These are phyloP conservation scores for Sugiyamaella grinbergsii DNA, from an alignment of 1,139 yeast genomes.

Conservation along the genomic window DNA sequence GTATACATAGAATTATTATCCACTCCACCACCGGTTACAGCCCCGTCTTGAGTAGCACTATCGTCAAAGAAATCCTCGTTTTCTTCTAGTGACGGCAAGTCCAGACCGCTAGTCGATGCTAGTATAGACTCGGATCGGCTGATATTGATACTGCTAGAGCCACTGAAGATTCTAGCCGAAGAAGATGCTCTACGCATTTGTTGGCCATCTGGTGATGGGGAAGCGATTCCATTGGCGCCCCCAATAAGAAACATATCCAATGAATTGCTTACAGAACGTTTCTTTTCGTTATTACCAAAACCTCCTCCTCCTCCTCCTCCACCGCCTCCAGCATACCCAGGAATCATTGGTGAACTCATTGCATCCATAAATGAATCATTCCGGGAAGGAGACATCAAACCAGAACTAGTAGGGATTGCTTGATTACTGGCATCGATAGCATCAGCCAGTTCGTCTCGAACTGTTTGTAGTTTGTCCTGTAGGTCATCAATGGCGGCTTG, in stretches of 20 bases:
- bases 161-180: conserved; percentile 7
- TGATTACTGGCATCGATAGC: conserved; percentile 3
- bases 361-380: conserved; percentile 10
- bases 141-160: conserved; percentile 1
- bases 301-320: too few relatives aligned
- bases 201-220: conserved; percentile 15
- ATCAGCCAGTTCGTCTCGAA: conserved; percentile 3
- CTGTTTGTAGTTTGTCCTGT: conserved; percentile 13
- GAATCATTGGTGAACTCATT: conserved; percentile 16
- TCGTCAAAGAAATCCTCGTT: conserved; percentile 29
- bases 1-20: conserved; percentile 35
- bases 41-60: conserved; percentile 28
- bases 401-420: background rate
- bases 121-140: conserved; percentile 7
- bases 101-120: conserved; percentile 5
- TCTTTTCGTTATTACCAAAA: conserved; percentile 17
- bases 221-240: background rate
- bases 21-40: conserved; percentile 27
- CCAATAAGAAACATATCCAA: conserved; percentile 17
- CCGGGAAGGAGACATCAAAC: conserved; percentile 1
- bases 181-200: conserved; percentile 17
- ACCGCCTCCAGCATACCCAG: conserved; percentile 15
- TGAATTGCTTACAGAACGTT: conserved; percentile 20
- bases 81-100: conserved; percentile 21
- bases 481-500: conserved; percentile 25